Evolutionary conservation across 208 protist genomes (phyloP).

Genomic region (Porcisia hertigi): DNA sequence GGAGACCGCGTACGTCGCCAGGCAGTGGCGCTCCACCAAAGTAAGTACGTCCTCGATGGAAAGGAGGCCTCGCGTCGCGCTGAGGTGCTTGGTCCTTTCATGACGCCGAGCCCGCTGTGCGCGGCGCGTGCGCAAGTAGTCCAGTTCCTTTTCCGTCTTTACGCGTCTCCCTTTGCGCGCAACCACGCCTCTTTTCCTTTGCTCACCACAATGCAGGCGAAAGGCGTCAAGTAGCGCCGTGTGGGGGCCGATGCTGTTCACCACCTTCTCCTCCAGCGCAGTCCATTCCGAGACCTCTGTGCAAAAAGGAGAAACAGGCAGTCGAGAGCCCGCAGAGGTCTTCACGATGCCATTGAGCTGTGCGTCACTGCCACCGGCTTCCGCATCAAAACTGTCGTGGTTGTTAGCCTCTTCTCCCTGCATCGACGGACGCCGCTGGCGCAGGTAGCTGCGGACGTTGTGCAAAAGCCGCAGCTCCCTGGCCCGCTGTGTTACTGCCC

Average conservation of each 20-base stretch:
- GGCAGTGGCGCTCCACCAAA: slow-evolving; percentile 62
- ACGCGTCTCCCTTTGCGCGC: neutral
- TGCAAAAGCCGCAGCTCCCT: slow-evolving; percentile 46
- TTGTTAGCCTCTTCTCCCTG: neutral
- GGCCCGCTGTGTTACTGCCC: neutral
- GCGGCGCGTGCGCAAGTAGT: slow-evolving; percentile 17
- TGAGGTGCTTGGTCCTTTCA: slow-evolving; percentile 22
- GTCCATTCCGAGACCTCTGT: slow-evolving; percentile 42
- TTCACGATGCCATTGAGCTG: neutral
- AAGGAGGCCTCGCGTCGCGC: slow-evolving; percentile 68
- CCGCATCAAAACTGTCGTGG: neutral
- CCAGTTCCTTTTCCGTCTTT: slow-evolving; percentile 7
- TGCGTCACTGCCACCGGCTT: neutral
- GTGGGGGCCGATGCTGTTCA: slow-evolving; percentile 48
- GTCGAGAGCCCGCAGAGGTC: neutral
- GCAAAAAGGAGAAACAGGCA: slow-evolving; percentile 8
- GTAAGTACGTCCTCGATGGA: slow-evolving; percentile 48
- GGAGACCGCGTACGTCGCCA: slow-evolving; percentile 79
- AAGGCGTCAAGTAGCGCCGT: slow-evolving; percentile 46
- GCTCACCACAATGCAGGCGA: slow-evolving; percentile 3
- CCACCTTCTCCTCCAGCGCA: slow-evolving; percentile 43
- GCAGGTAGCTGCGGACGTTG: slow-evolving; percentile 66
- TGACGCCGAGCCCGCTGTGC: slow-evolving; percentile 23
- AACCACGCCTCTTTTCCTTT: neutral
- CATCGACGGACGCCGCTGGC: slow-evolving; percentile 10